Evolutionary conservation across 208 protist genomes (phyloP), one percentile per base, ranked within the genome.

Genomic region (Lotmaria passim): DNA sequence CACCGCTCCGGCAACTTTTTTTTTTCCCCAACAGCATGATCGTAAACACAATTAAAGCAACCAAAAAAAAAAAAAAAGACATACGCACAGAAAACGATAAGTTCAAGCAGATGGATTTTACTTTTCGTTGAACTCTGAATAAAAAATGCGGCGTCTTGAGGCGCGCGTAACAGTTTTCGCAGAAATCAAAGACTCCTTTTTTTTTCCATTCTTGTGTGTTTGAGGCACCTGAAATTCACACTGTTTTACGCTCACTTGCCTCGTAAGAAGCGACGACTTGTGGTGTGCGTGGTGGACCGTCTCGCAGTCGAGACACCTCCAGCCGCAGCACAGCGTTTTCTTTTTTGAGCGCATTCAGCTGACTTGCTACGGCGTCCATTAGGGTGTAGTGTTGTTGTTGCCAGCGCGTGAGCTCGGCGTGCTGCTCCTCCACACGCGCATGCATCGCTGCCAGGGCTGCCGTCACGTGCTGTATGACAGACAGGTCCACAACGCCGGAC

Each of bases 351-450:
- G 34, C 23, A 19, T 39, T 69, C 34, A 85, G 23, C 55, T 72
- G 75, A n/a, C 70, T 55, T 15, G 76, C 61, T 0, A 80, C 50
- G 17, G 65, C 64, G 19, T 50, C 23, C 69, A 85, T 75, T 28
- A 86, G 48, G 10, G 34, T 5, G 43, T 67, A 76, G 46, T 59
- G 71, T 43, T 72, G 72, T 31, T 56, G 43, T 36, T 78, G 78
- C 30, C 73, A 75, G 38, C 28, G 72, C 7, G 63, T 48, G 39
- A 81, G 47, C 24, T 53, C 58, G 12, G 57, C 47, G 10, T 82
- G 75, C 36, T 85, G 75, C 23, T 82, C 68, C 21, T 85, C 58
- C 28, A 80, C 61, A 33, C 73, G 72, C 19, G 56, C 46, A 39
- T 86, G 62, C 23, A 85, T 68, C 17, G 70, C 59, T 7, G 63